Conservation (phyloP, 306 rosid species). For the Gillenia trifoliata region DNA sequence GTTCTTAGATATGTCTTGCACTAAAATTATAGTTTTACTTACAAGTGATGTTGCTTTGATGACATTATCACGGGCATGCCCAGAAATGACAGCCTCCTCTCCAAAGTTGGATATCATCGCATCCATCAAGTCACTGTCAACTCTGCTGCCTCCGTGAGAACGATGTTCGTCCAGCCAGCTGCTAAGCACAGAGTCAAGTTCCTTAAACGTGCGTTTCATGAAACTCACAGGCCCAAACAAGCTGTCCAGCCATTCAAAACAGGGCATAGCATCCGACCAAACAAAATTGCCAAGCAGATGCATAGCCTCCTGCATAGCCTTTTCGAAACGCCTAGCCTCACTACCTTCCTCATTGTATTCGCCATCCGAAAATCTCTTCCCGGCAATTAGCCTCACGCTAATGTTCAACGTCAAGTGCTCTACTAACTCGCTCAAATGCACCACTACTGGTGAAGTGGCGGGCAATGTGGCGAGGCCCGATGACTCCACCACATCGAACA, state of each 20-base stretch:
- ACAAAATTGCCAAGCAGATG: slow-evolving; percentile 50
- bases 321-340: slow-evolving; percentile 35
- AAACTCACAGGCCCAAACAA: slow-evolving; percentile 38
- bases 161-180: slow-evolving; percentile 49
- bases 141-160: not conserved
- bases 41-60: slow-evolving; percentile 64
- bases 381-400: slow-evolving; percentile 35
- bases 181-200: slow-evolving; percentile 28
- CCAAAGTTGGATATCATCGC: slow-evolving; percentile 32
- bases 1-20: too few relatives aligned
- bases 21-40: too few relatives aligned
- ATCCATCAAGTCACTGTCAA: slow-evolving; percentile 44
- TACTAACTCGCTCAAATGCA: slow-evolving; percentile 29
- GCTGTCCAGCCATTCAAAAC: slow-evolving; percentile 35
- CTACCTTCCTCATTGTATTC: slow-evolving; percentile 1
- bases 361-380: slow-evolving; percentile 37
- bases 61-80: slow-evolving; percentile 38
- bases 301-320: slow-evolving; percentile 30
- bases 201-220: slow-evolving; percentile 44
- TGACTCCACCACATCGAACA: not conserved
- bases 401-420: slow-evolving; percentile 52
- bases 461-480: too few relatives aligned
- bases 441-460: not conserved
- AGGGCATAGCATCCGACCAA: slow-evolving; percentile 37
- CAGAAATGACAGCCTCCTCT: slow-evolving; percentile 24